These are phyloP conservation scores for Neopestalotiopsis clavispora DNA, from an alignment of 2,329 filamentous ascomycete genomes.

Conservation along the genomic window DNA sequence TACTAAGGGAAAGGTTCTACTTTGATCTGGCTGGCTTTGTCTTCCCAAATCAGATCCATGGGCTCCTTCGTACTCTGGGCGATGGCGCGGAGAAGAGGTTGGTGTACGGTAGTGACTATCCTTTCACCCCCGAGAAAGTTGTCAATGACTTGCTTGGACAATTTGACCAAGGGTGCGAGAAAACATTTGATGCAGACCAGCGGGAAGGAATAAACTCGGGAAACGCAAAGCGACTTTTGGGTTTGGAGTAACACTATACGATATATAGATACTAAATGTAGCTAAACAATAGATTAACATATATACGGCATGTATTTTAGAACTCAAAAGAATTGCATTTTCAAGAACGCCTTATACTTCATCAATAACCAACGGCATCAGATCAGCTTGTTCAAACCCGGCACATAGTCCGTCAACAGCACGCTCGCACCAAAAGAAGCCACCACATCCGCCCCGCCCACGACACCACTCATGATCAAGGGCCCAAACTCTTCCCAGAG, in stretches of 20 bases:
- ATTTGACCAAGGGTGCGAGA: slow-evolving; percentile 46
- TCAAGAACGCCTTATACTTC: not conserved
- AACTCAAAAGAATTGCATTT: too few species aligned
- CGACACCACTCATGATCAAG: slow-evolving; percentile 9
- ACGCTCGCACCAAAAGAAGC: slow-evolving; percentile 4
- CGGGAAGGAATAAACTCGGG: not conserved
- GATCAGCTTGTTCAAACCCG: not conserved
- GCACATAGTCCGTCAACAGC: slow-evolving; percentile 14
- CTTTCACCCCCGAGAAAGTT: slow-evolving; percentile 45
- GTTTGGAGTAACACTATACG: not conserved
- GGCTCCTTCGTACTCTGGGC: slow-evolving; percentile 47
- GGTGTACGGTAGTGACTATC: slow-evolving; percentile 59
- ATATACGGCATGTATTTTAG: too few species aligned
- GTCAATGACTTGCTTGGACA: slow-evolving; percentile 38
- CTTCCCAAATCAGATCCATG: slow-evolving; percentile 54
- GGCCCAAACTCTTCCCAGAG: slow-evolving; percentile 12
- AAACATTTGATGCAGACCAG: slow-evolving; percentile 33
- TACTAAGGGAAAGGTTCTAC: slow-evolving; percentile 45
- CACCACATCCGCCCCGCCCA: slow-evolving; percentile 7
- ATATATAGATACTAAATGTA: not conserved
- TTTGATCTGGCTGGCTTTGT: slow-evolving; percentile 58
- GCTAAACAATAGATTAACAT: too few species aligned
- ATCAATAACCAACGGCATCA: not conserved
- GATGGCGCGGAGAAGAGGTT: slow-evolving; percentile 40
- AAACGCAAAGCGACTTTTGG: slow-evolving; percentile 13